Base-by-base conservation (phyloP, 2,329 filamentous ascomycete species). In the Colletotrichum cuscutae region DNA sequence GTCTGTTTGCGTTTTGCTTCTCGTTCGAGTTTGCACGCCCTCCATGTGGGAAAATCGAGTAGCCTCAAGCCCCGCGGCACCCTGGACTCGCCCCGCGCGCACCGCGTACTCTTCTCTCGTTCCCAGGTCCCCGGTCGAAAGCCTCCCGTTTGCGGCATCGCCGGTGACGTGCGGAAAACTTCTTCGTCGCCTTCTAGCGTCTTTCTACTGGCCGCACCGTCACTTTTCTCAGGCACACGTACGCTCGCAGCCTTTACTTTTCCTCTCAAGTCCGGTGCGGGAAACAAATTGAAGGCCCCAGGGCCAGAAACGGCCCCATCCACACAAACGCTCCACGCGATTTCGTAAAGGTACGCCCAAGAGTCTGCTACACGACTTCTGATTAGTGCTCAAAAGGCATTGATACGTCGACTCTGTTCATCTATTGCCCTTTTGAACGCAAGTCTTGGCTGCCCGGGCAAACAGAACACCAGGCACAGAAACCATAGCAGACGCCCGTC, bases 141-240 rank as follows among this genome's bases (percentile, higher is more conserved):
- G 70, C 59, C 65, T 65, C 66, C 70, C 66, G 70, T 70, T 70
- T 72, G 70, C 70, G 66, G 70, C 66, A 61, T 72, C 59, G 66
- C 54, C 46, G 66, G 70, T 72, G 70, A 72, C 66, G 70, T 65
- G 26, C 66, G 70, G 66, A 37, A 70, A 65, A n/a, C 70, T 72
- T 72, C 66, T 65, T 65, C 63, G 68, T 65, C 35, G 70, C 60
- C 70, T 72, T 72, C 70, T 72, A 72, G 66, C 66, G 60, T 32
- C 53, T 26, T 70, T 70, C 70, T 65, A 24, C 32, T 46, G 56
- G 24, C 32, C 12, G 61, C 42, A 24, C 65, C 35, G 13, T 64
- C 61, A 24, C 42, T 19, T 49, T 49, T 9, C 60, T 49, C 42
- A 63, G 42, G 46, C 28, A 53, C 42, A 35, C n/a, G 42, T 52